Percentiles rank a stretch among this genome's conserved stretches.
These are phyloP conservation scores for Corrigiola litoralis DNA, from an alignment of 179 eudicot genomes.

Conservation along the genomic window DNA sequence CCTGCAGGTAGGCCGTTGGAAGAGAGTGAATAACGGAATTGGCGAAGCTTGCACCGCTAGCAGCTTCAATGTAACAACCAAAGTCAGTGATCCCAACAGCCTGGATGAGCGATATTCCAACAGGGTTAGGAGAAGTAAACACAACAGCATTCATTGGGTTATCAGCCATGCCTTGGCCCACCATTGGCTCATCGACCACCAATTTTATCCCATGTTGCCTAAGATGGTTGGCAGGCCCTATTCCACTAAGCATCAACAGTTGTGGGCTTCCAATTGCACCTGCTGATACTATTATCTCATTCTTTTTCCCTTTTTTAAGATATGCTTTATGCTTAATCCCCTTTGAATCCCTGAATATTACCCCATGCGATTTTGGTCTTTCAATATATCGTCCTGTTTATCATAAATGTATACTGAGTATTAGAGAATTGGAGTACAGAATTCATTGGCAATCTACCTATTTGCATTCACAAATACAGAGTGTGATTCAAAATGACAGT, in stretches of 20 bases:
- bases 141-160: constrained; percentile 34
- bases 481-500: no score
- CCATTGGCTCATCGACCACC: constrained; percentile 19
- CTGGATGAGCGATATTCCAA: constrained; percentile 30
- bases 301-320: constrained; percentile 15
- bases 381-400: constrained; percentile 14
- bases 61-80: constrained; percentile 33
- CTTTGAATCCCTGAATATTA: constrained; percentile 25
- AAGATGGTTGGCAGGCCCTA: constrained; percentile 33
- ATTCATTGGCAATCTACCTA: no score
- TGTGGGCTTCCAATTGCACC: constrained; percentile 42
- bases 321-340: constrained; percentile 32
- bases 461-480: no score
- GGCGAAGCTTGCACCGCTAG: constrained; percentile 28
- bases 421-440: neutral
- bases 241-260: constrained; percentile 35
- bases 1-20: constrained; percentile 11
- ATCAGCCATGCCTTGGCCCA: constrained; percentile 38
- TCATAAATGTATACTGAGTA: neutral
- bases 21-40: constrained; percentile 23
- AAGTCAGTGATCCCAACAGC: constrained; percentile 35
- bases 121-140: constrained; percentile 26
- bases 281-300: constrained; percentile 34
- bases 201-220: constrained; percentile 12
- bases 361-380: constrained; percentile 29